Evolutionary conservation across 108 stramenopile genomes (phyloP).

Genomic region (Craspedostauros australis): DNA sequence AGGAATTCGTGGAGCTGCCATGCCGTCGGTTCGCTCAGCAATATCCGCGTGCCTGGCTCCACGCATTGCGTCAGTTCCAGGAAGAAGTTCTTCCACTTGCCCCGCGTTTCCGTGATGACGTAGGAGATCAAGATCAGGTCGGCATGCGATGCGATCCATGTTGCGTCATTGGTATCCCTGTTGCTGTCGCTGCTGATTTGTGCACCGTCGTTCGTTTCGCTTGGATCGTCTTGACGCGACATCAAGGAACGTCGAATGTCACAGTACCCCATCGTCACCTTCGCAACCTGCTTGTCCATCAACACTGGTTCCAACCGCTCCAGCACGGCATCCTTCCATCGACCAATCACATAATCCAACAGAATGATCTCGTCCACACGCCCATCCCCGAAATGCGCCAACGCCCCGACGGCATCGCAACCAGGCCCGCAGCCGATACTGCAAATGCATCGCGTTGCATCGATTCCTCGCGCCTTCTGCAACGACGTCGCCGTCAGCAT

Average conservation of each 20-base stretch:
- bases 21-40: slow-evolving; percentile 63
- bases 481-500: slow-evolving; percentile 47
- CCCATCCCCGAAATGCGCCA: neutral
- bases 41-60: slow-evolving; percentile 39
- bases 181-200: neutral
- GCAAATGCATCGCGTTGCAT: neutral
- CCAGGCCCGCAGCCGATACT: slow-evolving; percentile 78
- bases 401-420: slow-evolving; percentile 57
- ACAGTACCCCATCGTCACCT: slow-evolving; percentile 22
- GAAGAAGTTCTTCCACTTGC: slow-evolving; percentile 54
- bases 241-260: slow-evolving; percentile 34
- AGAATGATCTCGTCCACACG: slow-evolving; percentile 26
- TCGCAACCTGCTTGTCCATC: slow-evolving; percentile 18
- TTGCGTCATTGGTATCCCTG: neutral
- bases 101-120: slow-evolving; percentile 63
- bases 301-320: slow-evolving; percentile 40
- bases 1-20: slow-evolving; percentile 68
- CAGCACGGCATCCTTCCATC: slow-evolving; percentile 53
- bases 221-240: no score
- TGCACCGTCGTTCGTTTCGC: neutral
- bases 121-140: slow-evolving; percentile 64
- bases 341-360: slow-evolving; percentile 60
- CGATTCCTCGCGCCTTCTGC: slow-evolving; percentile 10
- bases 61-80: slow-evolving; percentile 28
- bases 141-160: slow-evolving; percentile 1